phyloP scores from a whole-genome alignment of 176 grass and related monocot species.

The Juncus inflexus region DNA sequence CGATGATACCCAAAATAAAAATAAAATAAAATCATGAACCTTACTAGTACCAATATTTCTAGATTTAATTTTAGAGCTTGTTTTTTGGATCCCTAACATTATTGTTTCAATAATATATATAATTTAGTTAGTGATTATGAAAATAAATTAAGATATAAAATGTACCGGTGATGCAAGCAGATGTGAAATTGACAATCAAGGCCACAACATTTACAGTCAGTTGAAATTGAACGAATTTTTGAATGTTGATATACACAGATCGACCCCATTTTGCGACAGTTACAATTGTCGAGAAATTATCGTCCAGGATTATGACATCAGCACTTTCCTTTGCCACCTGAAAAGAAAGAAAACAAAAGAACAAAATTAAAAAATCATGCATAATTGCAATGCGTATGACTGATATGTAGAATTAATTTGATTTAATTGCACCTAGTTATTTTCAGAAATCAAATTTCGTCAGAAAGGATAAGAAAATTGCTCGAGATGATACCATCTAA shows the following conservation, averaged over 20 bases:
- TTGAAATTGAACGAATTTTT: conserved; percentile 97
- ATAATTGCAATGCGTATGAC: too few relatives aligned
- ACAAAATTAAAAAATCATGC: conserved; percentile 8
- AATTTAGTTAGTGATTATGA: too few relatives aligned
- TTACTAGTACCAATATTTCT: too few relatives aligned
- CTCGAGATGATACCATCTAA: too few relatives aligned
- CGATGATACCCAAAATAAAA: too few relatives aligned
- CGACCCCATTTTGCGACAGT: conserved; percentile 97
- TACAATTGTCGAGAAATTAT: conserved; percentile 96
- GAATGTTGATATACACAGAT: conserved; percentile 97
- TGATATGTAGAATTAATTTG: too few relatives aligned
- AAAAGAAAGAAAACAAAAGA: conserved; percentile 18
- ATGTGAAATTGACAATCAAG: conserved; percentile 89
- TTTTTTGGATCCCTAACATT: too few relatives aligned
- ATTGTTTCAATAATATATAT: too few relatives aligned
- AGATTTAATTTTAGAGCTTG: too few relatives aligned
- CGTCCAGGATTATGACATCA: conserved; percentile 96
- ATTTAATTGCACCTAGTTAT: neutral
- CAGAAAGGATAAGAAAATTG: too few relatives aligned
- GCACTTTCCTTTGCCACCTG: conserved; percentile 97
- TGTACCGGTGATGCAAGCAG: conserved; percentile 93
- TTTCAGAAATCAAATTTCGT: neutral
- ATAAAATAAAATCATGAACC: too few relatives aligned
- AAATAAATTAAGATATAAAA: neutral
- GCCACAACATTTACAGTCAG: conserved; percentile 96